Base-by-base conservation (phyloP, 1,139 yeast species). In the Geotrichum phurueaensis region DNA sequence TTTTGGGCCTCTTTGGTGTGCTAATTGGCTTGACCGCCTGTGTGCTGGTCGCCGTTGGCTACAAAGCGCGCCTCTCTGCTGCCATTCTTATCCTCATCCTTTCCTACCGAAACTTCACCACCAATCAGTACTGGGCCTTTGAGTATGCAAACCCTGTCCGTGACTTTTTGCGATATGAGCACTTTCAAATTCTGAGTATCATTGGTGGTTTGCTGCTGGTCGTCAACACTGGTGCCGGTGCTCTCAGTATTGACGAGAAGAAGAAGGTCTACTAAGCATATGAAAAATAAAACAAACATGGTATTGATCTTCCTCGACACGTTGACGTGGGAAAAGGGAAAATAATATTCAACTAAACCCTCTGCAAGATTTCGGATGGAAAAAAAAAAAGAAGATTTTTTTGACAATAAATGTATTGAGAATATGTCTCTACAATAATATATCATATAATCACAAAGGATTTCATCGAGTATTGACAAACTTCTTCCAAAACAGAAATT, bases 141-240 rank as follows among this genome's bases (percentile, higher is more conserved):
- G 81, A 82, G 55, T 74, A 84, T 57, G 82, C 81, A 64, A 90
- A 88, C 70, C 84, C 95, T 39, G 84, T 87, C 75, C 84, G 97
- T 71, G 99, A 94, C 76, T 89, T 86, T 76, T 79, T 91, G 73
- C 89, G 90, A 73, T 94, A 92, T 74, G 98, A 91, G 74, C 90
- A 89, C 74, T 94, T 89, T 81, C 99, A 94, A 78, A 90, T 96
- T 52, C 80, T 94, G 72, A 87, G 96, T 63, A 94, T 94, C 73
- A 94, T 94, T 62, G 99, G 99, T 60, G 99, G 98, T 1, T 82
- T 94, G 66, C 78, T 94, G 65, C 79, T 94, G 69, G 89, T 95
- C 66, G 96, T 90, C 66, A 90, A 89, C 76, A 90, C 97, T 7
- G 99, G 99, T 66, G 98, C 99, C 51, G 99, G 99, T 57, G 95